Evolutionary conservation across 164 flowering plant genomes (phyloP), one percentile per base, ranked within the genome.

Genomic region (Vitis rotundifolia): DNA sequence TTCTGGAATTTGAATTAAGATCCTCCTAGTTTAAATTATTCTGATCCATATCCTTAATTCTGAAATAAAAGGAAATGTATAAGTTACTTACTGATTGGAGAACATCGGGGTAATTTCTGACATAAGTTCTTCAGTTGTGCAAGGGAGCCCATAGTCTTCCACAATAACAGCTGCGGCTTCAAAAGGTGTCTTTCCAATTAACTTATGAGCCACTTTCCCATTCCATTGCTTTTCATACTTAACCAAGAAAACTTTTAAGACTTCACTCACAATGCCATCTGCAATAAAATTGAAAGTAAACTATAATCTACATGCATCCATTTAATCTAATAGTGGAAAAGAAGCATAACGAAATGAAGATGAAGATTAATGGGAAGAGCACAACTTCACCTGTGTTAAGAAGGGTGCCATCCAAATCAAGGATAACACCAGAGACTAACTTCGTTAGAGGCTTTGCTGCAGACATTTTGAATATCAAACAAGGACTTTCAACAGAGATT

Each of bases 381-480:
- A 62, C 52, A 49, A 68, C 13, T 56, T 16, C 49, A 92, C 99
- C 99, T 76, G 98, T 90, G 77, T 93, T 89, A 31, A 93, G 77
- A 68, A 95, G 93, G 56, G 97, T 95, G 50, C 96, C 98, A 75
- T 95, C 99, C 86, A 95, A 78, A 86, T 93, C 98, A 64, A 93
- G 83, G 66, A 93, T 82, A 67, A 95, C 94, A 69, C 88, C 83
- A 0, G 96, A 85, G 11, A 82, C 79, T 26, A 88, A 53, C 77
- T 87, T 92, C 80, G 71, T 86, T 10, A 85, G 58, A 72, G 89
- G 72, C n/a, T 69, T 77, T 52, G 81, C 63, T 59, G 78, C 83
- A 12, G 83, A 71, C 74, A 80, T 64, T 58, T 53, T 31, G 44
- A 37, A 37, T 6, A 37, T 5, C 44, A 37, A 37, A 22, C 26